A percentile compares a stretch with the other conserved stretches of the same genome.
Evolutionary conservation across 192 early-diverging fungal genomes (phyloP).

Genomic region (Entomortierella lignicola): DNA sequence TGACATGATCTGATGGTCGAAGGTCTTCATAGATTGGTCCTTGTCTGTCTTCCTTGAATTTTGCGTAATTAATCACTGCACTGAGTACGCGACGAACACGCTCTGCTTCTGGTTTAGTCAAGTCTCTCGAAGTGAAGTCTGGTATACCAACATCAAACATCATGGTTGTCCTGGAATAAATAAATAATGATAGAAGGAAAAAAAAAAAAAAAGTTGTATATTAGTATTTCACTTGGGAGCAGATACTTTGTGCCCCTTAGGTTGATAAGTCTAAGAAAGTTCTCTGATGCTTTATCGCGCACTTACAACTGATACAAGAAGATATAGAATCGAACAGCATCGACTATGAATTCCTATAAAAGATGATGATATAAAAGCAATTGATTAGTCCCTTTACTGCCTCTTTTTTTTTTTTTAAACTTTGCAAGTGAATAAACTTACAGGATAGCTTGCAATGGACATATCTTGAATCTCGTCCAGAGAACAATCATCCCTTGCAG

Average conservation of each 20-base stretch:
- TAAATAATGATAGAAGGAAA: neutral
- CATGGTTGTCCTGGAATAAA: conserved; percentile 62
- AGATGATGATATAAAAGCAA: neutral
- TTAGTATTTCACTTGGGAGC: no score
- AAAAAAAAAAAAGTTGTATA: no score
- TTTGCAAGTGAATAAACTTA: neutral
- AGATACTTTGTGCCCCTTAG: no score
- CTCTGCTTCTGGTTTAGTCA: conserved; percentile 80
- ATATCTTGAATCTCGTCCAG: conserved; percentile 47
- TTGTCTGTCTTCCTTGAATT: conserved; percentile 84
- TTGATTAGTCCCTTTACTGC: neutral
- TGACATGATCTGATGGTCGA: conserved; percentile 7
- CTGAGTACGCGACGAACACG: conserved; percentile 79
- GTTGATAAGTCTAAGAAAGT: no score
- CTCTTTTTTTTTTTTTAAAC: neutral
- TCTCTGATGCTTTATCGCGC: neutral
- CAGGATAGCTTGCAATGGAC: neutral
- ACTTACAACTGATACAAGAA: conserved; percentile 42
- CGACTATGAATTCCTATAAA: conserved; percentile 28
- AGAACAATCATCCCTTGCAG: conserved; percentile 64
- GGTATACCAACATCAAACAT: conserved; percentile 77
- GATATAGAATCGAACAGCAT: conserved; percentile 33
- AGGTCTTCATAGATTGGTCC: conserved; percentile 14
- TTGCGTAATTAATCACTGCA: conserved; percentile 90
- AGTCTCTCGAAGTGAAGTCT: conserved; percentile 82